Conservation (phyloP, 805 yeast genomes). For the Saccharomycopsis oosterbeekiorum region DNA sequence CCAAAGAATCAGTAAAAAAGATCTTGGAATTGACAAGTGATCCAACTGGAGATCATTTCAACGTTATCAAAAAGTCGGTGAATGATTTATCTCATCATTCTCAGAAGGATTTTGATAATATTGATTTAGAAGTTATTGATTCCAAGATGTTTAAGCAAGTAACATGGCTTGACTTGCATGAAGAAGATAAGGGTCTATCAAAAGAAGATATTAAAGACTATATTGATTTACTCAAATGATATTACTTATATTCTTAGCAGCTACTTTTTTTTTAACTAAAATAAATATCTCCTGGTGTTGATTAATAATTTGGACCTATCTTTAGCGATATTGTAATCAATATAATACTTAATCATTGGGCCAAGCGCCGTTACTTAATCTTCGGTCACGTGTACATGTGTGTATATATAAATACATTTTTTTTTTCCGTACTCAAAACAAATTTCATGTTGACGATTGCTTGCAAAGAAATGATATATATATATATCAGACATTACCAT, state of each 20-base stretch:
- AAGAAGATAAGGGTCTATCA: conserved; percentile 49
- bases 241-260: background rate
- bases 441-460: no score
- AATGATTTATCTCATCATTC: background rate
- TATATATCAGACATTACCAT: no score
- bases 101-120: conserved; percentile 18
- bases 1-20: conserved; percentile 32
- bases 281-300: no score
- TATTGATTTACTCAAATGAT: conserved; percentile 4
- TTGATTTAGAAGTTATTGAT: conserved; percentile 20
- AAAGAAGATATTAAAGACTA: conserved; percentile 32
- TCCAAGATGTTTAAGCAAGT: conserved; percentile 36
- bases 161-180: conserved; percentile 58
- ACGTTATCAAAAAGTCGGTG: conserved; percentile 4
- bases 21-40: conserved; percentile 25
- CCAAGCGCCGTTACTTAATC: no score
- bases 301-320: background rate
- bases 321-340: background rate
- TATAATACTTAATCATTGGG: no score
- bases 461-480: no score
- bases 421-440: no score
- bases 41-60: conserved; percentile 8
- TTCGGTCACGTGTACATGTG: no score
- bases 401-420: no score
- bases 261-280: background rate